Evolutionary conservation across 768 basidiomycete species (phyloP).

Genomic region (Daedalea quercina): DNA sequence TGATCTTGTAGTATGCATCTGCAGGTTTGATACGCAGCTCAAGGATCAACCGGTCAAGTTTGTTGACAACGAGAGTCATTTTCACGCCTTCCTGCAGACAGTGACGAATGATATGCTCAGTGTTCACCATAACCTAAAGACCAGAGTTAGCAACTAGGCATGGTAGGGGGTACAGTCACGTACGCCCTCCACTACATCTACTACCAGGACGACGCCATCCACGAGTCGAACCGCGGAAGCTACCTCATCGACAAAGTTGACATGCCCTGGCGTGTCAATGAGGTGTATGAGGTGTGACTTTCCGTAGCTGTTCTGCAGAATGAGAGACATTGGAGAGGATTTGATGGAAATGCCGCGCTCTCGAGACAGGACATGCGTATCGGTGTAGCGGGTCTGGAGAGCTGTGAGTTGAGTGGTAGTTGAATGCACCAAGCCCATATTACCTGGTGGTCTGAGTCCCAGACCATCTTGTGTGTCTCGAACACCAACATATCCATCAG

Average conservation of each 20-base stretch:
- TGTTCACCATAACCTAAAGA: conserved; percentile 81
- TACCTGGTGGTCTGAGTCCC: conserved; percentile 89
- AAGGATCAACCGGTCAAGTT: conserved; percentile 94
- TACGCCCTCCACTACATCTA: conserved; percentile 98
- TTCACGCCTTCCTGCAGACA: conserved; percentile 84
- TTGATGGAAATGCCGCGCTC: conserved; percentile 92
- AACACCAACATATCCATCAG: conserved; percentile 96
- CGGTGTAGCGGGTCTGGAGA: conserved; percentile 86
- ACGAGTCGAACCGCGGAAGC: conserved; percentile 80
- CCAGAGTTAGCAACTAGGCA: conserved; percentile 9
- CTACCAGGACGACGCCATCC: conserved; percentile 90
- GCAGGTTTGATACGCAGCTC: conserved; percentile 92
- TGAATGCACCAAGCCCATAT: conserved; percentile 6
- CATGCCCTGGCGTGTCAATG: conserved; percentile 96
- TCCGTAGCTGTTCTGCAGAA: conserved; percentile 76
- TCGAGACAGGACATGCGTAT: conserved; percentile 86
- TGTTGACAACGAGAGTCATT: conserved; percentile 93
- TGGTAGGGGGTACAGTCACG: conserved; percentile 22
- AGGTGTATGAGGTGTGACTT: conserved; percentile 93
- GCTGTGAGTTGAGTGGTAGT: conserved; percentile 9
- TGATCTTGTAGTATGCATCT: conserved; percentile 98
- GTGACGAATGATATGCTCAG: conserved; percentile 83
- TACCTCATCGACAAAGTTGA: conserved; percentile 98
- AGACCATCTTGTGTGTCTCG: conserved; percentile 91
- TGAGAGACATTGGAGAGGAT: conserved; percentile 92